Percentiles rank a stretch among this genome's conserved stretches.
phyloP scores from a whole-genome alignment of 2,329 filamentous ascomycete genomes.

The Bipolaris sorokiniana region DNA sequence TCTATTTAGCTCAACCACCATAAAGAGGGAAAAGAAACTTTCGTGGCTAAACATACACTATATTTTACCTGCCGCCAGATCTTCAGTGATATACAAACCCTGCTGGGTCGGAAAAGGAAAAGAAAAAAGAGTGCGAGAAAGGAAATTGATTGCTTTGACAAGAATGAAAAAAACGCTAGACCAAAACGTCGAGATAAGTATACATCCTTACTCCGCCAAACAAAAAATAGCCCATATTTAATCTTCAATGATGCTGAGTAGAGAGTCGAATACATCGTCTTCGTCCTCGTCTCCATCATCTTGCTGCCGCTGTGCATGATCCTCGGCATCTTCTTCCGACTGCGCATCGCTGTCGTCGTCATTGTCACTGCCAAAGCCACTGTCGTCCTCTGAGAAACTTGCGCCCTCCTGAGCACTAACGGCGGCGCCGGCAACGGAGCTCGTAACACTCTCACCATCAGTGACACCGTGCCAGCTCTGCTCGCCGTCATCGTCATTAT shows the following conservation, averaged over 20 bases:
- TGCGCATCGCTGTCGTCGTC: conserved; percentile 26
- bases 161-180: neutral
- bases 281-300: conserved; percentile 22
- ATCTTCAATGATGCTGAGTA: conserved; percentile 29
- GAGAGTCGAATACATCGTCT: conserved; percentile 31
- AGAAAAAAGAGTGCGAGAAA: neutral
- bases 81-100: conserved; percentile 14
- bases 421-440: conserved; percentile 24
- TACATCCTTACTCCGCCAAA: neutral
- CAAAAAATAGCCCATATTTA: neutral
- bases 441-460: conserved; percentile 33
- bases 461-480: conserved; percentile 41
- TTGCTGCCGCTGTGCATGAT: conserved; percentile 14
- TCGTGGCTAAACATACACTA: neutral
- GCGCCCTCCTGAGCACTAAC: conserved; percentile 38
- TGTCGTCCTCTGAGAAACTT: conserved; percentile 46
- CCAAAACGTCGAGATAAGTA: neutral
- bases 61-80: conserved; percentile 2
- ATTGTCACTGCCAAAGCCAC: conserved; percentile 39
- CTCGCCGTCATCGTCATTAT: conserved; percentile 36
- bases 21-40: neutral
- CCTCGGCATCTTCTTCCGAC: conserved; percentile 17
- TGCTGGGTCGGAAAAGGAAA: neutral
- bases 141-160: neutral
- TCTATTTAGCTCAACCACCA: neutral